Evolutionary conservation across 1,139 yeast genomes (phyloP).

Genomic region (Candida albicans): DNA sequence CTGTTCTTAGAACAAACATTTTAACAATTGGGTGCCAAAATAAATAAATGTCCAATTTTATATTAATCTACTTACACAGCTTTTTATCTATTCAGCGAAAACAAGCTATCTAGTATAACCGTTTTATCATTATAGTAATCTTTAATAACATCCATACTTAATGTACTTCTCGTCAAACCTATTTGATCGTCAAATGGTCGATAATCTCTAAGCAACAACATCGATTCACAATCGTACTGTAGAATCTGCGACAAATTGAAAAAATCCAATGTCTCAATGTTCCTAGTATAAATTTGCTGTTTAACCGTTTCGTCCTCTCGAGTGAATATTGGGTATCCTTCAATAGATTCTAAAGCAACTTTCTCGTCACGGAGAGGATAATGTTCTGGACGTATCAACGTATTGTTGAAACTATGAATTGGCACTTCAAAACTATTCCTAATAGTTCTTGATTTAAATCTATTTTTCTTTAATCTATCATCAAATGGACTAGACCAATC

Average conservation of each 20-base stretch:
- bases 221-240: slow-evolving; percentile 28
- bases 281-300: slow-evolving; percentile 25
- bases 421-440: slow-evolving; percentile 24
- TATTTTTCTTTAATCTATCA: slow-evolving; percentile 10
- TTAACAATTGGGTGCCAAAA: not conserved
- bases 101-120: slow-evolving; percentile 11
- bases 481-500: slow-evolving; percentile 21
- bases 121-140: slow-evolving; percentile 19
- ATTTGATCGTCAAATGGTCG: slow-evolving; percentile 19
- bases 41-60: not conserved
- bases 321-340: slow-evolving; percentile 14
- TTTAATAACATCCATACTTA: slow-evolving; percentile 13
- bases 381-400: slow-evolving; percentile 34
- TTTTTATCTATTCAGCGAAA: not conserved
- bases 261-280: slow-evolving; percentile 30
- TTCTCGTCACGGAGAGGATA: slow-evolving; percentile 23
- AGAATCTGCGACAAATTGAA: slow-evolving; percentile 22
- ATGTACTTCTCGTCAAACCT: slow-evolving; percentile 2
- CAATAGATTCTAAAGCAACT: not conserved
- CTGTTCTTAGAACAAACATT: not conserved
- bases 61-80: too few relatives aligned
- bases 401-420: slow-evolving; percentile 26
- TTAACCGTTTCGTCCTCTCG: slow-evolving; percentile 26
- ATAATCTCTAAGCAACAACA: slow-evolving; percentile 30
- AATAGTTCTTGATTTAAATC: slow-evolving; percentile 20